A percentile compares a stretch with the other conserved stretches of the same genome.
Evolutionary conservation across 2,329 filamentous ascomycete genomes (phyloP).

Genomic region (Venturia carpophila): DNA sequence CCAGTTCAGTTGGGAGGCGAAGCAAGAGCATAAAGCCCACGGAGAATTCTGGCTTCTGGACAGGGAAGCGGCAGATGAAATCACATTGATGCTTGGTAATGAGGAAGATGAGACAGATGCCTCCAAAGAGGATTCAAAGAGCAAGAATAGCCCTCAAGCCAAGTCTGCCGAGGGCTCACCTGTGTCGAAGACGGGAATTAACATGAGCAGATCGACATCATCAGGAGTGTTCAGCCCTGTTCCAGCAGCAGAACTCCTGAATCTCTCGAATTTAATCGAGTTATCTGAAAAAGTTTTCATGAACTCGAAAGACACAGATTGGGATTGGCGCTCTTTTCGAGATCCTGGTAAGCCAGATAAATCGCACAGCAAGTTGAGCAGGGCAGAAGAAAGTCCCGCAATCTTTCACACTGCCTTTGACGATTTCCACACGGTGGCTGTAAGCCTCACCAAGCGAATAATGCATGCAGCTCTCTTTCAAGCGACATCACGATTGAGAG

Average conservation of each 20-base stretch:
- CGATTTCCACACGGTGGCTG: constrained; percentile 62
- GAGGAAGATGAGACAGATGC: not conserved
- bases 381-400: constrained; percentile 49
- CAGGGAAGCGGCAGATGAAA: constrained; percentile 28
- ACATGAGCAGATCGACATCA: not conserved
- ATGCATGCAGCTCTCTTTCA: constrained; percentile 63
- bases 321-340: constrained; percentile 21
- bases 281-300: constrained; percentile 32
- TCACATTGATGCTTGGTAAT: not conserved
- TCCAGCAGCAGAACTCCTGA: constrained; percentile 29
- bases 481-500: constrained; percentile 59
- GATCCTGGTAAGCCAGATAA: constrained; percentile 35
- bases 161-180: not conserved
- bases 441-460: constrained; percentile 62
- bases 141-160: not conserved
- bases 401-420: constrained; percentile 68
- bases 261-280: constrained; percentile 26
- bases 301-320: constrained; percentile 24
- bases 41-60: constrained; percentile 59
- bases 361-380: constrained; percentile 61
- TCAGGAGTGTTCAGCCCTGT: constrained; percentile 25
- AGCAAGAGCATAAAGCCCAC: constrained; percentile 53
- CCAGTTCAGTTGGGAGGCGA: constrained; percentile 56
- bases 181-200: not conserved
- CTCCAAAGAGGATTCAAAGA: not conserved